phyloP scores from a whole-genome alignment of 2,329 filamentous ascomycete genomes.

The Botrytis squamosa region DNA sequence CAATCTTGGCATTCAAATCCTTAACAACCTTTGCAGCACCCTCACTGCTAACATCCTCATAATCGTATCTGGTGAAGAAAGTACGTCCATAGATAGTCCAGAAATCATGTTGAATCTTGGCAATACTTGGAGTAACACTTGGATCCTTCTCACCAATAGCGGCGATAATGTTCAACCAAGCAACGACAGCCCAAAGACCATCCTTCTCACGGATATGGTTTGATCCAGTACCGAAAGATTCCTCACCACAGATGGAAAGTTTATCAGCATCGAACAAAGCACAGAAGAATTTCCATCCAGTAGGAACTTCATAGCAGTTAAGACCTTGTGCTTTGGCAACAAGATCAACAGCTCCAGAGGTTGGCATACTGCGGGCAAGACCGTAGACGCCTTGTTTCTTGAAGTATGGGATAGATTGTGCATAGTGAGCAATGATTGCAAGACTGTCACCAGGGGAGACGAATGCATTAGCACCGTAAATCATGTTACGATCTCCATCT shows the following conservation, averaged over 20 bases:
- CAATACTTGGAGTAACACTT: constrained; percentile 82
- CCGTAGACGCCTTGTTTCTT: constrained; percentile 95
- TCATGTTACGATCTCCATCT: constrained; percentile 99
- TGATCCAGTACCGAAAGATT: constrained; percentile 95
- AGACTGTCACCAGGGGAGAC: constrained; percentile 96
- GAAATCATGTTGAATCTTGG: constrained; percentile 95
- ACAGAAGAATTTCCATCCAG: constrained; percentile 99
- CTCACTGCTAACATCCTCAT: constrained; percentile 89
- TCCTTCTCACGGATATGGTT: constrained; percentile 99
- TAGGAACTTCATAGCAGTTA: constrained; percentile 92
- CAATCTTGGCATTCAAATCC: constrained; percentile 76
- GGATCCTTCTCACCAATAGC: constrained; percentile 82
- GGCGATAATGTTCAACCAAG: constrained; percentile 98
- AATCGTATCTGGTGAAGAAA: constrained; percentile 99
- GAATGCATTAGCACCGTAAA: constrained; percentile 94
- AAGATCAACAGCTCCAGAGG: constrained; percentile 89
- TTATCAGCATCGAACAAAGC: constrained; percentile 91
- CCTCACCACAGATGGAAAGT: constrained; percentile 97
- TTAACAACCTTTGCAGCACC: constrained; percentile 88
- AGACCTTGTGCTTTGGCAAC: constrained; percentile 94
- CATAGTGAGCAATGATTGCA: constrained; percentile 97
- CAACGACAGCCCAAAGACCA: constrained; percentile 93
- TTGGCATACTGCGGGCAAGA: constrained; percentile 95
- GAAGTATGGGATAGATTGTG: constrained; percentile 96
- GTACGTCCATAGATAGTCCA: constrained; percentile 95